Conservation (phyloP, 2,329 filamentous ascomycete species). For the Talaromyces sp. region DNA sequence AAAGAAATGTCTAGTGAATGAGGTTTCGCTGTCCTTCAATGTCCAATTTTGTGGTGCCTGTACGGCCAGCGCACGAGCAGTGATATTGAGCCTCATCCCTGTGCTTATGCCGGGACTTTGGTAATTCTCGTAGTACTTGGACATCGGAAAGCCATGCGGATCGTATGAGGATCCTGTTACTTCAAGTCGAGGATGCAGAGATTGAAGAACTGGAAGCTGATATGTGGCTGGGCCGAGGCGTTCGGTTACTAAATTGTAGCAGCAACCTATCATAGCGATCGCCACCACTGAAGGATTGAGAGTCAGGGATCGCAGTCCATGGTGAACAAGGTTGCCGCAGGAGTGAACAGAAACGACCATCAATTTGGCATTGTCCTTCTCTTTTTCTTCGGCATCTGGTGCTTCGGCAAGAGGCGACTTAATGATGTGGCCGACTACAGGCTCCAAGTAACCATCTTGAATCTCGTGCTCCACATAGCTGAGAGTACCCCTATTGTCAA, state of each 20-base stretch:
- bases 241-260: slow-evolving; percentile 95
- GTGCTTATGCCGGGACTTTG: slow-evolving; percentile 54
- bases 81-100: slow-evolving; percentile 88
- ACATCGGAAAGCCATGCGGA: slow-evolving; percentile 93
- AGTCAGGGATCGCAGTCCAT: slow-evolving; percentile 84
- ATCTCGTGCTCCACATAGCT: slow-evolving; percentile 48
- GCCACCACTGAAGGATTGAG: slow-evolving; percentile 82
- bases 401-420: slow-evolving; percentile 10
- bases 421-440: slow-evolving; percentile 35
- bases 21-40: slow-evolving; percentile 73
- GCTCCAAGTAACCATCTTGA: slow-evolving; percentile 43
- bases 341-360: slow-evolving; percentile 98
- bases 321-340: slow-evolving; percentile 93
- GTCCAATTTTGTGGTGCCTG: slow-evolving; percentile 96
- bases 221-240: slow-evolving; percentile 82
- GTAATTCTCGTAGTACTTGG: slow-evolving; percentile 64
- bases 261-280: slow-evolving; percentile 94
- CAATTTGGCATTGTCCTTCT: slow-evolving; percentile 44
- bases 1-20: slow-evolving; percentile 93
- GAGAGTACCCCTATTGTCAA: slow-evolving; percentile 33
- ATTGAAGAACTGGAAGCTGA: slow-evolving; percentile 77
- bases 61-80: slow-evolving; percentile 96
- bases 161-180: slow-evolving; percentile 72
- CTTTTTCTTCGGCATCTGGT: not conserved
- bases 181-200: slow-evolving; percentile 69